Evolutionary conservation across 768 basidiomycete genomes (phyloP), one percentile per base, ranked within the genome.

Genomic region (Obba rivulosa): DNA sequence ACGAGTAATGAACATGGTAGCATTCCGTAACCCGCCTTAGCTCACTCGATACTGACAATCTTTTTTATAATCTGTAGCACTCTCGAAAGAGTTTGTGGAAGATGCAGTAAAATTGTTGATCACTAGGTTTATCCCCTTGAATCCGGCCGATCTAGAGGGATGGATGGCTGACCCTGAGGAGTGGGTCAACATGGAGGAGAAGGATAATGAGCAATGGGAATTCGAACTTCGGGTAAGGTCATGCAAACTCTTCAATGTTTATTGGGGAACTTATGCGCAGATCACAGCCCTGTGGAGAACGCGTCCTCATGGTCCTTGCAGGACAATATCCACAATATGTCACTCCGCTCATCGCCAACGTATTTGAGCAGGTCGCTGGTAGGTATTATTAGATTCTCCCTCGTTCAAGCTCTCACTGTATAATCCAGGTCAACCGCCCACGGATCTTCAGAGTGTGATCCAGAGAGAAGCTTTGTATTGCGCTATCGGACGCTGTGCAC

Each of bases 91-190:
- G 18, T 87, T 90, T 57, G 83, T 92, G 2, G 78, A 85, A 57
- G 79, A 80, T 49, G 85, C 83, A 7, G 85, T 84, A 31, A 72
- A 79, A 51, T 69, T 93, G 7, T 77, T 99, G 8, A 77, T 99
- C 18, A 84, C 83, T 20, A 79, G 86, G 8, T 85, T 95, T 59
- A 83, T 99, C 63, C 91, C 90, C 11, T 70, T 99, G 39, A 86
- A 85, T 46, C 75, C 86, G 4, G 68, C 75, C 1, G 95, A 97
- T 64, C 74, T 97, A 9, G 81, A 91, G 54, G 77, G 76, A 4
- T 92, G 94, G 89, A 74, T 84, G 67, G 75, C 77, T 14, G 91
- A 94, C 62, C 92, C 94, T 0, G 95, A 99, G 70, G 90, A 94
- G 57, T 99, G 92, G 91, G 79, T 95, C 10, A 89, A 91, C 50